Evolutionary conservation across 306 rosid species (phyloP).

Genomic region (Castanea crenata): DNA sequence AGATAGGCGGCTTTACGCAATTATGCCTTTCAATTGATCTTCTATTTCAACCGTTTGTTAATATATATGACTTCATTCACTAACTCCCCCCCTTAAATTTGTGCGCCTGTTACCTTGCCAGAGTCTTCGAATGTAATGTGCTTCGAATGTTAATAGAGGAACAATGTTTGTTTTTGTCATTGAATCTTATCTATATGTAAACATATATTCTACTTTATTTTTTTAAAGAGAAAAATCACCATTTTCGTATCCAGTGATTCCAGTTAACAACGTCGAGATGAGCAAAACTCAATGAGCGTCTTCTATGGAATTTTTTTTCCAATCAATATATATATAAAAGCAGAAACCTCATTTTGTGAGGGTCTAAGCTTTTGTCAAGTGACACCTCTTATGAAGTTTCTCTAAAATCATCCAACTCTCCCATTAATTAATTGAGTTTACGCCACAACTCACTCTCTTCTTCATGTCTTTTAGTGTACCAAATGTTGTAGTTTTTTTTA

Average conservation of each 20-base stretch:
- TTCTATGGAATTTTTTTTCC: no score
- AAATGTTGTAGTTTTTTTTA: no score
- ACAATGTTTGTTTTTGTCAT: not conserved
- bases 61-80: not conserved
- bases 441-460: no score
- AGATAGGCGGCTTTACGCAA: not conserved
- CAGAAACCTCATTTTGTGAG: no score
- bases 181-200: not conserved
- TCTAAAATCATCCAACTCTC: no score
- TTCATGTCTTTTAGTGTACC: no score
- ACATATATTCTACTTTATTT: not conserved
- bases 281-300: not conserved
- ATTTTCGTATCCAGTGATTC: not conserved
- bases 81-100: not conserved
- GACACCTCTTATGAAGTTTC: no score
- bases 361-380: no score
- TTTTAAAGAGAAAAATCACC: not conserved
- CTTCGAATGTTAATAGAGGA: not conserved
- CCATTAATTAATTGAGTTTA: no score
- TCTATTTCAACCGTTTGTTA: not conserved
- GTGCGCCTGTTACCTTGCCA: not conserved
- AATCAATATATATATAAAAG: no score
- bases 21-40: not conserved
- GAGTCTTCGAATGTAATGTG: not conserved
- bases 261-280: not conserved